A percentile compares a stretch with the other conserved stretches of the same genome.
phyloP scores from a whole-genome alignment of 2,329 filamentous ascomycete genomes.

The Blastomyces silverae region DNA sequence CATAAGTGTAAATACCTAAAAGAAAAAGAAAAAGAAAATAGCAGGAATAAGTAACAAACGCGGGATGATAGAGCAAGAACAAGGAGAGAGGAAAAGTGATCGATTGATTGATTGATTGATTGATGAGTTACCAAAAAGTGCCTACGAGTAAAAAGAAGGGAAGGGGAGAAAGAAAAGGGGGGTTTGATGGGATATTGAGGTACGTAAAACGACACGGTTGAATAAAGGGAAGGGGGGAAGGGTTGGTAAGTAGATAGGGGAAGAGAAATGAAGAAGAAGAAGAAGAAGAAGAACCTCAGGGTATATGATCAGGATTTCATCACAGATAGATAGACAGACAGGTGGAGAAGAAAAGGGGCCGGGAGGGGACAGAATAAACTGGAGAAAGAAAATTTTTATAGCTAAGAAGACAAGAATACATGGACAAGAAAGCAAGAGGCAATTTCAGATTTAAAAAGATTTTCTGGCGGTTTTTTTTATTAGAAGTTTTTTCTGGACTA shows the following conservation, averaged over 20 bases:
- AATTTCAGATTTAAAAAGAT: too few relatives aligned
- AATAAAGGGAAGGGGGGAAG: not conserved
- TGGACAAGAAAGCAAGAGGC: slow-evolving; percentile 16
- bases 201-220: slow-evolving; percentile 2
- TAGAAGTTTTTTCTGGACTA: not conserved
- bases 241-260: too few relatives aligned
- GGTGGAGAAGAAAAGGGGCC: slow-evolving; percentile 21
- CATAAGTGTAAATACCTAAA: too few relatives aligned
- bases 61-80: too few relatives aligned
- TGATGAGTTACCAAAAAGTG: too few relatives aligned
- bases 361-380: too few relatives aligned
- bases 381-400: slow-evolving; percentile 20
- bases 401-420: slow-evolving; percentile 36
- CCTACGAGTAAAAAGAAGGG: too few relatives aligned
- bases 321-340: slow-evolving; percentile 22
- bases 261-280: slow-evolving; percentile 20
- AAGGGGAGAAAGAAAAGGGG: too few relatives aligned
- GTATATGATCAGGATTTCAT: slow-evolving; percentile 11
- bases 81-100: too few relatives aligned
- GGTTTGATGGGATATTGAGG: not conserved
- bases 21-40: too few relatives aligned
- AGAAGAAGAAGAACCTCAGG: not conserved
- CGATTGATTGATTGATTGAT: too few relatives aligned
- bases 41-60: too few relatives aligned
- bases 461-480: not conserved